These are phyloP conservation scores for Tetradesmus lagerheimii DNA, from an alignment of 139 green algal species.

Conservation along the genomic window DNA sequence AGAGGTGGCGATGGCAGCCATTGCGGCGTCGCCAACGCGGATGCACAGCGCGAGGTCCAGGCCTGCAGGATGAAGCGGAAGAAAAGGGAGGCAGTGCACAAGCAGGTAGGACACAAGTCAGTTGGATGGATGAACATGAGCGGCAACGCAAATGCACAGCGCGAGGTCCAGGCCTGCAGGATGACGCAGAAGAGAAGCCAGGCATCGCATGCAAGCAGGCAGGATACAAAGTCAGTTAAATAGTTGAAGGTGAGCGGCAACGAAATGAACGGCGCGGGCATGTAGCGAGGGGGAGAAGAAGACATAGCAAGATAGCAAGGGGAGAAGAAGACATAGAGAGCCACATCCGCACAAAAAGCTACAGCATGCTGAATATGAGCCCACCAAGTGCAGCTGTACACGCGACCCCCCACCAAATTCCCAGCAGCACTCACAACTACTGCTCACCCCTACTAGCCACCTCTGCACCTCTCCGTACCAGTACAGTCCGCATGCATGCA, in stretches of 20 bases:
- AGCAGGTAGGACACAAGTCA: background rate
- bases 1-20: slow-evolving; percentile 24
- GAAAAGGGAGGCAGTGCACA: background rate
- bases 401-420: too few relatives aligned
- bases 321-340: too few relatives aligned
- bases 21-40: slow-evolving; percentile 47
- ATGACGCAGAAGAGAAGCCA: background rate
- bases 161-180: slow-evolving; percentile 59
- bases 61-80: slow-evolving; percentile 21
- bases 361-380: too few relatives aligned
- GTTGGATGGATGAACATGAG: background rate
- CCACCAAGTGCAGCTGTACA: too few relatives aligned
- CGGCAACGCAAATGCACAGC: background rate
- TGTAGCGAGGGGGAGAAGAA: too few relatives aligned
- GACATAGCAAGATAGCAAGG: too few relatives aligned
- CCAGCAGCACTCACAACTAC: background rate
- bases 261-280: too few relatives aligned
- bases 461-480: too few relatives aligned
- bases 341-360: too few relatives aligned
- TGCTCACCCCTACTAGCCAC: background rate
- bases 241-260: too few relatives aligned
- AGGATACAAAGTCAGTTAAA: background rate
- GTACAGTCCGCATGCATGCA: too few relatives aligned
- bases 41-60: slow-evolving; percentile 58
- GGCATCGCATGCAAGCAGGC: background rate